Evolutionary conservation across 1,139 yeast species (phyloP), one percentile per base, ranked within the genome.

Genomic region (Saccharomyces hybrid): DNA sequence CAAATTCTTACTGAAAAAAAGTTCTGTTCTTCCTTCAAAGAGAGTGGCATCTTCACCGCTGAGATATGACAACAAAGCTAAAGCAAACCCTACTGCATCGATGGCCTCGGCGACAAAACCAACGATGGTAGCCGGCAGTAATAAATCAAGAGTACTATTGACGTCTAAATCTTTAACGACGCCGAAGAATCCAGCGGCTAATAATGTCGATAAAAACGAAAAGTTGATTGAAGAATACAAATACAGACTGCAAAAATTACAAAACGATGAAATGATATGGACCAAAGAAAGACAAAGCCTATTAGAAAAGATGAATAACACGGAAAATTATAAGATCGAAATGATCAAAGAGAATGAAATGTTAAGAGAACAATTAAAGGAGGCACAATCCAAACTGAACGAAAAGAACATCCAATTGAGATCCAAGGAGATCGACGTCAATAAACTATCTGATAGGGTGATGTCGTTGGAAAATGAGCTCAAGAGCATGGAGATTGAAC

Each of bases 11-110:
- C 5, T 34, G 42, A 34, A 34, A 34, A 34, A 34, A 16, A 7
- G 42, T 34, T 34, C 69, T 55, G 58, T 76, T 60, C 61, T 84
- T 14, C 90, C 89, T 2, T 74, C 85, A 1, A 85, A 85, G 61
- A 73, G 91, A 59, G 76, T 79, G 0, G 86, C 89, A 0, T 74
- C 86, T 0, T 84, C 89, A 0, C 90, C 90, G 0, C 76, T 81
- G 28, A 83, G 82, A 60, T 70, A 80, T 29, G 67, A 69, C 6
- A 51, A 55, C 28, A 52, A 50, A 34, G 11, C 13, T 34, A 34
- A 34, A 14, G 4, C 11, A 14, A 34, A 14, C 42, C 42, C 42
- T 11, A 34, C 11, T 1, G 42, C 11, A 5, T 34, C 42, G 42
- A 14, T 34, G 5, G 42, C 42, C 42, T 34, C 44, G 3, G 32